Base-by-base conservation (phyloP, 75 land plant genomes). In the Cryptomeria japonica region DNA sequence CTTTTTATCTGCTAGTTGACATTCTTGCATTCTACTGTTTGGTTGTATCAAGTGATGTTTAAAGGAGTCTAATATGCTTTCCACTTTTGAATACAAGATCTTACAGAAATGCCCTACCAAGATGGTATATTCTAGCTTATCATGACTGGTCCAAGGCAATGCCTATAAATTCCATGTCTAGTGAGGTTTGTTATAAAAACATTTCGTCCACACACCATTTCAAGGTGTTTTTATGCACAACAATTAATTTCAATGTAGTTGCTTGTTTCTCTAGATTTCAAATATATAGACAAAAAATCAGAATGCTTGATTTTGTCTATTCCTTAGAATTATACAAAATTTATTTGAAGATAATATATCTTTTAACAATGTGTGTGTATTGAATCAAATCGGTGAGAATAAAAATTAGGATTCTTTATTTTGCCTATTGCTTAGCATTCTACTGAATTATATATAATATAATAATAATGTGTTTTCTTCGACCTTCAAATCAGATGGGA, bases 141-240 rank as follows among this genome's bases (percentile, higher is more conserved):
- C 83, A 94, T 98, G 89, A 89, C 93, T 88, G 95, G 97, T 3
- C 99, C 97, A 16, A 99, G 97, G 89, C 99, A 98, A 84, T 98
- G 97, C 87, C 99, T 99, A 86, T 87, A 97, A 88, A 92, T 96
- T 47, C 99, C 99, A 86, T 99, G 99, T 49, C 99, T 94, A 96
- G 99, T 97, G 49, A 92, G 99, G 36, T 98, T 98, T 85, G 88
- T 96, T 82, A 98, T 99, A 84, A 98, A 96, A 88, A 97, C 97
- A 73, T 98, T 98, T 76, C 99, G 97, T 93, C 99, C 97, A 70
- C 97, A 98, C 91, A 99, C 85, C 99, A 98, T 93, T 98, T 98
- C 92, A 98, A 98, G 99, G 99, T 98, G 73, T 34, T 25, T 76
- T 34, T 82, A 11, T 22, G 8, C 51, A 22, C 34, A 41, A 38